Evolutionary conservation across 139 green algal genomes (phyloP).

Genomic region (Picochlorum costavermella): DNA sequence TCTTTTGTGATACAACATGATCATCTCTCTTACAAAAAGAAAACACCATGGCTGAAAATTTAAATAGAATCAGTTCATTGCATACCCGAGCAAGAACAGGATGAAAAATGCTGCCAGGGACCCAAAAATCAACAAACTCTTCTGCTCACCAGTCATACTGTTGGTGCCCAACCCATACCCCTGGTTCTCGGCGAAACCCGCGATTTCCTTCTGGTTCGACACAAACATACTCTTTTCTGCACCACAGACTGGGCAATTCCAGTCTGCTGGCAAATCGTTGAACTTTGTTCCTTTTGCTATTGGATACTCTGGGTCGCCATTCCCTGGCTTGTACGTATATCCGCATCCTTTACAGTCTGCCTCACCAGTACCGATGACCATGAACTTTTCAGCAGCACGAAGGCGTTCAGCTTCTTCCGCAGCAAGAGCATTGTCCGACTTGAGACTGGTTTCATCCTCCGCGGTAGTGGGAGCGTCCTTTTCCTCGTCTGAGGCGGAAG

Average conservation of each 20-base stretch:
- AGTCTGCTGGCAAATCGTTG: conserved; percentile 78
- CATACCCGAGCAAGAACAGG: conserved; percentile 84
- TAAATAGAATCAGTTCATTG: conserved; percentile 46
- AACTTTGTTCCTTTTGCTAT: conserved; percentile 65
- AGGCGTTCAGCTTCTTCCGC: conserved; percentile 65
- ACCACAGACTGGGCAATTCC: conserved; percentile 84
- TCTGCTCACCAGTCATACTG: conserved; percentile 79
- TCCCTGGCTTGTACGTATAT: conserved; percentile 72
- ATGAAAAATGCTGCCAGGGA: conserved; percentile 68
- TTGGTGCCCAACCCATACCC: conserved; percentile 87
- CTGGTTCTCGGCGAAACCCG: conserved; percentile 89
- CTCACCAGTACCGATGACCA: conserved; percentile 68
- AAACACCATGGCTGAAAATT: background rate
- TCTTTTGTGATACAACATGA: conserved; percentile 13
- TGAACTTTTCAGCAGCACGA: conserved; percentile 82
- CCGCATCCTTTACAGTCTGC: conserved; percentile 65
- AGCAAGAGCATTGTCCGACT: conserved; percentile 42
- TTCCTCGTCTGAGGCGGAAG: background rate
- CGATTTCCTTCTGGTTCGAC: conserved; percentile 57
- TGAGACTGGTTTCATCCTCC: conserved; percentile 8
- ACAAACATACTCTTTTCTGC: conserved; percentile 68
- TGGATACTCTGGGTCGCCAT: conserved; percentile 85
- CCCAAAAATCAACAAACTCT: conserved; percentile 86
- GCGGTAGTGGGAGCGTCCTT: background rate
- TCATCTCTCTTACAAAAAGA: background rate